Conservation (phyloP, 306 rosid genomes). For the Datisca glomerata region DNA sequence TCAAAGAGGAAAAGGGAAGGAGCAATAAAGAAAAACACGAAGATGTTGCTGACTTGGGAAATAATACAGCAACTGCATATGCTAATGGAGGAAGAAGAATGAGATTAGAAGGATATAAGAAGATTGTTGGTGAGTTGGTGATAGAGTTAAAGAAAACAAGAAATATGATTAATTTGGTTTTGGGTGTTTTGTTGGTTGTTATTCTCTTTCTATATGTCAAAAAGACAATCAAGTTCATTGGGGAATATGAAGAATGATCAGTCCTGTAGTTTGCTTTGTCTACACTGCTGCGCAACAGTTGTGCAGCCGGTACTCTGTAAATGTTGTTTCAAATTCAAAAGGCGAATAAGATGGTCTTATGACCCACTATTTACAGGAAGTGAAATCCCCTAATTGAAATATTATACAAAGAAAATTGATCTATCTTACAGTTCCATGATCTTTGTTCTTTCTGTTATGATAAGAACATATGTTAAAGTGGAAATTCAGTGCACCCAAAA, state of each 20-base stretch:
- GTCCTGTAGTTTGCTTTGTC: too few species aligned
- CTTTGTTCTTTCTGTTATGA: too few species aligned
- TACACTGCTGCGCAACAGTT: too few species aligned
- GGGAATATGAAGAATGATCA: background rate
- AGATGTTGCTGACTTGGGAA: background rate
- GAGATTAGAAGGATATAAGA: conserved; percentile 5
- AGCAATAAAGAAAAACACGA: background rate
- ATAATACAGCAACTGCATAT: background rate
- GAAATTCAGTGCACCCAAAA: too few species aligned
- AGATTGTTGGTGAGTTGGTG: conserved; percentile 2
- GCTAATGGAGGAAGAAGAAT: background rate
- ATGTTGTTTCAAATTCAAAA: too few species aligned
- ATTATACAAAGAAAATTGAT: too few species aligned
- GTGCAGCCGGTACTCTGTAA: too few species aligned
- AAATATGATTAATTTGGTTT: conserved; percentile 18
- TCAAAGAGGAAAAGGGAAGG: background rate
- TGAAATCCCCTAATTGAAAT: too few species aligned
- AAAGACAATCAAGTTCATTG: conserved; percentile 9
- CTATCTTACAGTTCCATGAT: too few species aligned
- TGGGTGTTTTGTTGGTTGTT: conserved; percentile 20
- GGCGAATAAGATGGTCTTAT: too few species aligned
- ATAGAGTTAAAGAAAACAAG: conserved; percentile 23
- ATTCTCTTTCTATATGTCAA: conserved; percentile 26
- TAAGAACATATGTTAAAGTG: too few species aligned
- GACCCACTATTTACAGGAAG: too few species aligned